These are phyloP conservation scores for Solanum etuberosum DNA, from an alignment of 257 asterid genomes.

Conservation along the genomic window DNA sequence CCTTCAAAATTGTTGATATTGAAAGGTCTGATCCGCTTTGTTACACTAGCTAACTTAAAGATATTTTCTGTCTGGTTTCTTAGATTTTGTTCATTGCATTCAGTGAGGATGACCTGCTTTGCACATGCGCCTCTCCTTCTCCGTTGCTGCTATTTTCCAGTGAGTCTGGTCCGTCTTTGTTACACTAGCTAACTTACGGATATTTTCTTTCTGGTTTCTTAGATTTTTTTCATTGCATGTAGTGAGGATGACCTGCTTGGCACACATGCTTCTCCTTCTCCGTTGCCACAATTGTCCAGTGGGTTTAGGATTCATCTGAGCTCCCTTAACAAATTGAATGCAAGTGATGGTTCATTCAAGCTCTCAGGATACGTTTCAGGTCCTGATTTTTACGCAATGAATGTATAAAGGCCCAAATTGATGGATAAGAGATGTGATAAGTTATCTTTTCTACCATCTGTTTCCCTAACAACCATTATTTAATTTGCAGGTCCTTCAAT, in stretches of 20 bases:
- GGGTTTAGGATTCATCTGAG: conserved; percentile 42
- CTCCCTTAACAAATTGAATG: conserved; percentile 33
- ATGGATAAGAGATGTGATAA: not conserved
- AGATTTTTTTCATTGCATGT: too few species aligned
- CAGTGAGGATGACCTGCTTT: conserved; percentile 63
- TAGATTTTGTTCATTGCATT: conserved; percentile 19
- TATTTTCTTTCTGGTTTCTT: too few species aligned
- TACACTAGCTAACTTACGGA: too few species aligned
- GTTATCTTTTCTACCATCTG: not conserved
- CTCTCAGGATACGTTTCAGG: conserved; percentile 78
- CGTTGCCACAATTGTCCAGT: not conserved
- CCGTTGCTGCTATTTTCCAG: too few species aligned
- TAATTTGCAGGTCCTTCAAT: conserved; percentile 74
- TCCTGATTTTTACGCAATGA: conserved; percentile 39
- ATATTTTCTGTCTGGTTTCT: conserved; percentile 1
- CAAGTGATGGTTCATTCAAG: conserved; percentile 42
- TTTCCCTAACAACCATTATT: conserved; percentile 19
- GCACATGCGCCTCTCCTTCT: conserved; percentile 19
- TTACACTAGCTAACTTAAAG: conserved; percentile 6
- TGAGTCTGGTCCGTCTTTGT: too few species aligned
- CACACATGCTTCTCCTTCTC: too few species aligned
- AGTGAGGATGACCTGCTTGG: too few species aligned
- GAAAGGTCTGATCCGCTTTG: conserved; percentile 73
- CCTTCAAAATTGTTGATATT: conserved; percentile 57
- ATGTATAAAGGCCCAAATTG: not conserved